Percentiles rank a stretch among this genome's conserved stretches.
These are phyloP conservation scores for Dovyalis caffra DNA, from an alignment of 345 rosid genomes.

Conservation along the genomic window DNA sequence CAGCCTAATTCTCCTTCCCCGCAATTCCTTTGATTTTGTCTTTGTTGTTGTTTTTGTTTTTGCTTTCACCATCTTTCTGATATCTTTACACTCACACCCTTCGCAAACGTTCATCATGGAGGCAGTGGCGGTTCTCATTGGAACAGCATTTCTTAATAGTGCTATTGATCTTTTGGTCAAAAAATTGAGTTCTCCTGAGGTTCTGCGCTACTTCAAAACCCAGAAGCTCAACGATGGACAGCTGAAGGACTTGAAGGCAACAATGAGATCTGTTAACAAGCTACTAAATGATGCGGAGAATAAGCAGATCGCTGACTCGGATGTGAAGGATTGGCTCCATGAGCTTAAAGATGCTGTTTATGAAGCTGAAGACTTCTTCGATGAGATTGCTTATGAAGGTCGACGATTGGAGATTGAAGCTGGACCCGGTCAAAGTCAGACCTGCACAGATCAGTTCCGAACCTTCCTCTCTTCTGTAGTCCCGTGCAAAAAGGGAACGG, in stretches of 20 bases:
- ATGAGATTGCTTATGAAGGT: constrained; percentile 16
- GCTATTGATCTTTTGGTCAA: constrained; percentile 9
- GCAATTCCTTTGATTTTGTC: too few species aligned
- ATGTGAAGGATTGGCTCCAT: constrained; percentile 12
- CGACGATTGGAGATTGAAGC: too few species aligned
- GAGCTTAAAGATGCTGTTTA: constrained; percentile 12
- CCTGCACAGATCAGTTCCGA: too few species aligned
- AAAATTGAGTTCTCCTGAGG: background rate
- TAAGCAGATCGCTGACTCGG: constrained; percentile 9
- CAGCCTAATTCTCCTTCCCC: too few species aligned
- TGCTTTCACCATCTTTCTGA: too few species aligned
- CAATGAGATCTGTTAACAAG: background rate
- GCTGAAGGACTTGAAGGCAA: constrained; percentile 8
- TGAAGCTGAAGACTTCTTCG: constrained; percentile 13
- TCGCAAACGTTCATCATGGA: too few species aligned
- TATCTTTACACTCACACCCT: too few species aligned
- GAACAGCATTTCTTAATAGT: constrained; percentile 12
- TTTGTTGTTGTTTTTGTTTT: too few species aligned
- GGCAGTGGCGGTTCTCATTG: constrained; percentile 2
- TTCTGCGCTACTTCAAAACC: constrained; percentile 6
- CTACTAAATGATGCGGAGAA: constrained; percentile 17
- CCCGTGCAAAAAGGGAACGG: background rate
- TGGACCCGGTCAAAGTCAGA: too few species aligned
- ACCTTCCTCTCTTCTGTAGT: too few species aligned
- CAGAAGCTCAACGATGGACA: constrained; percentile 4